phyloP scores from a whole-genome alignment of 1,284 basidiomycete genomes.

The Naganishia sp. region DNA sequence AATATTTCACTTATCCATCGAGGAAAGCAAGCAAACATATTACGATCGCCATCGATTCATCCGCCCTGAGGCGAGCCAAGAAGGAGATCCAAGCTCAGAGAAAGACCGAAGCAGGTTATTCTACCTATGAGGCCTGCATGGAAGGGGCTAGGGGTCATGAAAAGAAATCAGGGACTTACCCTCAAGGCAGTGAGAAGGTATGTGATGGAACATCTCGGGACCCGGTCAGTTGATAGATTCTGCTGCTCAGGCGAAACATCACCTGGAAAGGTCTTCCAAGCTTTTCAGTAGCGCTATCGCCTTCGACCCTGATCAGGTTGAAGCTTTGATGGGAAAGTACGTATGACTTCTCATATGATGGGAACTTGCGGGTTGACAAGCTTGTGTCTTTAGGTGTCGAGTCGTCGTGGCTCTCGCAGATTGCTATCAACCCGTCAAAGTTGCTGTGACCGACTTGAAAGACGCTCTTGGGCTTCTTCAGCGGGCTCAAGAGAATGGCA shows the following conservation, averaged over 20 bases:
- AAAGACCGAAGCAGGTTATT: constrained; percentile 30
- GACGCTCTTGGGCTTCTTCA: constrained; percentile 39
- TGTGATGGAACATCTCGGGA: neutral
- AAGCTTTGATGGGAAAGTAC: constrained; percentile 43
- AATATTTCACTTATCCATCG: constrained; percentile 14
- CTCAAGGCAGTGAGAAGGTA: constrained; percentile 43
- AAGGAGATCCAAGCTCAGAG: constrained; percentile 16
- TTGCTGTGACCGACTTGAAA: constrained; percentile 40
- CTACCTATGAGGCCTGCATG: constrained; percentile 46
- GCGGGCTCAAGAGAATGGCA: constrained; percentile 8
- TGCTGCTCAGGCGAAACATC: constrained; percentile 42
- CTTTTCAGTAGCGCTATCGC: constrained; percentile 44
- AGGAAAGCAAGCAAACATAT: constrained; percentile 22
- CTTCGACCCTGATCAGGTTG: constrained; percentile 38
- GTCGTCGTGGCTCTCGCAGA: constrained; percentile 45
- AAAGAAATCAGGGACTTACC: constrained; percentile 43
- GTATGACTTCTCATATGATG: neutral
- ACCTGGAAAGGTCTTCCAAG: constrained; percentile 46
- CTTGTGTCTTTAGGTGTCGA: constrained; percentile 34
- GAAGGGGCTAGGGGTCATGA: constrained; percentile 50
- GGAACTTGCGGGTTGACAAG: neutral
- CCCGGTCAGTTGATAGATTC: neutral
- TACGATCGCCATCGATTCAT: constrained; percentile 20
- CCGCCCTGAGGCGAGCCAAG: constrained; percentile 5
- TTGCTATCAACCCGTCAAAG: constrained; percentile 41